Percentiles rank a stretch among this genome's conserved stretches.
phyloP scores from a whole-genome alignment of 441 rosid genomes.

The Euphorbia neoarborescens region DNA sequence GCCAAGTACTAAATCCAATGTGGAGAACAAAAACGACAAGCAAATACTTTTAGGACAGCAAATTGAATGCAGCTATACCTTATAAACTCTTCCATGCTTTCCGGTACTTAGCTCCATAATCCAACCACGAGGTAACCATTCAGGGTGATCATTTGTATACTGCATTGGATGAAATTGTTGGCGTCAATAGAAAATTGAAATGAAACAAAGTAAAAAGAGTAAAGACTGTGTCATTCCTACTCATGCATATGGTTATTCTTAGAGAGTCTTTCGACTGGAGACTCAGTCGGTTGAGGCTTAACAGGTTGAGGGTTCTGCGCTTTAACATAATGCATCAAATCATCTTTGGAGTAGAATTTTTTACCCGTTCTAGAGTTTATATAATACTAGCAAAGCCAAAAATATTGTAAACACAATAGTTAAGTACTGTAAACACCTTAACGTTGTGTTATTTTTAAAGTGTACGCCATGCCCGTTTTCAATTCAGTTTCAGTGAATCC shows the following conservation, averaged over 20 bases:
- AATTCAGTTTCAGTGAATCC: too few relatives aligned
- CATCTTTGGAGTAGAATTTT: slow-evolving; percentile 42
- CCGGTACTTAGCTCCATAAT: slow-evolving; percentile 23
- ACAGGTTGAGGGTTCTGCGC: slow-evolving; percentile 18
- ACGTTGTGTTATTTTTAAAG: too few relatives aligned
- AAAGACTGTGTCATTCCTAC: slow-evolving; percentile 11
- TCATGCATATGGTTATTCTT: slow-evolving; percentile 22
- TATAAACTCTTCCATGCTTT: slow-evolving; percentile 26
- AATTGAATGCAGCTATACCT: slow-evolving; percentile 26
- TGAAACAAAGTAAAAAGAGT: slow-evolving; percentile 4
- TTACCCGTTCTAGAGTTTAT: too few relatives aligned
- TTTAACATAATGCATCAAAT: slow-evolving; percentile 28
- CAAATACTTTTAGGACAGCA: slow-evolving; percentile 8
- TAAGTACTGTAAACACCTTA: slow-evolving; percentile 2
- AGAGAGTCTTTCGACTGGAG: slow-evolving; percentile 8
- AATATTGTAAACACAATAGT: slow-evolving; percentile 1
- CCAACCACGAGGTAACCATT: slow-evolving; percentile 44
- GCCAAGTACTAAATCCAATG: neutral
- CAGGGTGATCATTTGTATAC: slow-evolving; percentile 24
- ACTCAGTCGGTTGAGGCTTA: slow-evolving; percentile 11
- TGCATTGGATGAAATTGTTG: slow-evolving; percentile 19
- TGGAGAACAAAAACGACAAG: slow-evolving; percentile 3
- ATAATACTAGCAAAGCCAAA: slow-evolving; percentile 31
- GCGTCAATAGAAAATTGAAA: slow-evolving; percentile 5
- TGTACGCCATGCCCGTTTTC: too few relatives aligned